A percentile compares a stretch with the other conserved stretches of the same genome.
phyloP scores from a whole-genome alignment of 2,329 filamentous ascomycete genomes.

The Pyrenophora teres region DNA sequence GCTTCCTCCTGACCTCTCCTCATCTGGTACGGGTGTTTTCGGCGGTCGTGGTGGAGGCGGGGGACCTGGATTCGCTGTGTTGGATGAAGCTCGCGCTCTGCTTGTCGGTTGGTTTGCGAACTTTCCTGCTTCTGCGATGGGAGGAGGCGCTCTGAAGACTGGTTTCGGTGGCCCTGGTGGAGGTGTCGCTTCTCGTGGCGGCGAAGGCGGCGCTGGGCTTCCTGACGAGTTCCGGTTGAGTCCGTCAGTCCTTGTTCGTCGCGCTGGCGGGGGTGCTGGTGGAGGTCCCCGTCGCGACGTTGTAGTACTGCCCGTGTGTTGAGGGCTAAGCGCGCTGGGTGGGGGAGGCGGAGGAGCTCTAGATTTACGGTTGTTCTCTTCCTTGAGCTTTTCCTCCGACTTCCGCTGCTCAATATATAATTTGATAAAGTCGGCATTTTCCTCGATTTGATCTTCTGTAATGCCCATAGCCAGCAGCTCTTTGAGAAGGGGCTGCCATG shows the following conservation, averaged over 20 bases:
- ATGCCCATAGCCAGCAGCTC: slow-evolving; percentile 69
- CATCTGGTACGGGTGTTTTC: slow-evolving; percentile 66
- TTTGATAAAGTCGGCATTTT: slow-evolving; percentile 71
- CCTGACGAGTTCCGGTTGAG: slow-evolving; percentile 52
- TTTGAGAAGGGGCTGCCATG: slow-evolving; percentile 64
- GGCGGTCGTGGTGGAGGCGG: slow-evolving; percentile 65
- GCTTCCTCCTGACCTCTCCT: slow-evolving; percentile 56
- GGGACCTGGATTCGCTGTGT: slow-evolving; percentile 61
- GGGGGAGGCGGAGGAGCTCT: slow-evolving; percentile 68
- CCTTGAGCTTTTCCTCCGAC: slow-evolving; percentile 53
- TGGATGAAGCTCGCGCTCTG: slow-evolving; percentile 56
- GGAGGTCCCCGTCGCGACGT: slow-evolving; percentile 63
- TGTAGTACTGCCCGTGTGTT: slow-evolving; percentile 60
- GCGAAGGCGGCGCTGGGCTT: slow-evolving; percentile 63
- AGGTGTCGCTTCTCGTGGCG: slow-evolving; percentile 75
- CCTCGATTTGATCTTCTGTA: slow-evolving; percentile 68
- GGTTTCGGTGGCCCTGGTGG: slow-evolving; percentile 63
- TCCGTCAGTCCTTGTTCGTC: slow-evolving; percentile 51
- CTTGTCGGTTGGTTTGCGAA: slow-evolving; percentile 64
- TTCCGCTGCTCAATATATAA: slow-evolving; percentile 69
- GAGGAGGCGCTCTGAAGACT: slow-evolving; percentile 82
- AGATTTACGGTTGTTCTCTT: slow-evolving; percentile 55
- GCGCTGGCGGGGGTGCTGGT: slow-evolving; percentile 61
- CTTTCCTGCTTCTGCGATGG: slow-evolving; percentile 87
- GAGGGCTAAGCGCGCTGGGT: slow-evolving; percentile 62